phyloP scores from a whole-genome alignment of 108 stramenopile species.

The Ochromonas danica region DNA sequence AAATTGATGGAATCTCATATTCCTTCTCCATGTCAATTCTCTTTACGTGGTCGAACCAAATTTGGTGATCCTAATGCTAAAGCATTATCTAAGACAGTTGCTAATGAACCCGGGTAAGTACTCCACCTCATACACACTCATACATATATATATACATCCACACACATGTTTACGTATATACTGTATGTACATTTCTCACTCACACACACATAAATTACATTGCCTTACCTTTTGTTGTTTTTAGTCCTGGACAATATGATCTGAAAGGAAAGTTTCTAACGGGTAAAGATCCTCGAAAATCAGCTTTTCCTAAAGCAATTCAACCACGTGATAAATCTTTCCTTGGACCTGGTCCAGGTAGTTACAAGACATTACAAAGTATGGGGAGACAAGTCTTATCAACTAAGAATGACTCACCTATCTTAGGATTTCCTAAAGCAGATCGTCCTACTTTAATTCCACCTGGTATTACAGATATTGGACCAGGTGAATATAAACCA shows the following conservation, averaged over 20 bases:
- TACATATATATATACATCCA: no score
- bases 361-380: conserved; percentile 21
- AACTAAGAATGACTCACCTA: not conserved
- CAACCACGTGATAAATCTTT: not conserved
- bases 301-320: conserved; percentile 30
- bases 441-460: conserved; percentile 17
- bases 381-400: conserved; percentile 28
- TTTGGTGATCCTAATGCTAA: conserved; percentile 35
- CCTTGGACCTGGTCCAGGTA: conserved; percentile 29
- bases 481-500: conserved; percentile 32
- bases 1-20: conserved; percentile 28
- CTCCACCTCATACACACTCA: no score
- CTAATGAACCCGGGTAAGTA: conserved; percentile 32
- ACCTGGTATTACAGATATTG: conserved; percentile 28
- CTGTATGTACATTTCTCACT: no score
- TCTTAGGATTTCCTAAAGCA: not conserved
- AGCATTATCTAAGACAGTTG: conserved; percentile 23
- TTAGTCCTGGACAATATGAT: conserved; percentile 37
- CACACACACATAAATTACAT: no score
- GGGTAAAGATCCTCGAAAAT: conserved; percentile 20
- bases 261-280: conserved; percentile 5
- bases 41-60: conserved; percentile 9
- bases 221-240: not conserved
- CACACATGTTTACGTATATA: no score
- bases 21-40: conserved; percentile 2